Percentiles rank a stretch among this genome's conserved stretches.
Evolutionary conservation across 768 basidiomycete genomes (phyloP).

Genomic region (Suillus alpinus): DNA sequence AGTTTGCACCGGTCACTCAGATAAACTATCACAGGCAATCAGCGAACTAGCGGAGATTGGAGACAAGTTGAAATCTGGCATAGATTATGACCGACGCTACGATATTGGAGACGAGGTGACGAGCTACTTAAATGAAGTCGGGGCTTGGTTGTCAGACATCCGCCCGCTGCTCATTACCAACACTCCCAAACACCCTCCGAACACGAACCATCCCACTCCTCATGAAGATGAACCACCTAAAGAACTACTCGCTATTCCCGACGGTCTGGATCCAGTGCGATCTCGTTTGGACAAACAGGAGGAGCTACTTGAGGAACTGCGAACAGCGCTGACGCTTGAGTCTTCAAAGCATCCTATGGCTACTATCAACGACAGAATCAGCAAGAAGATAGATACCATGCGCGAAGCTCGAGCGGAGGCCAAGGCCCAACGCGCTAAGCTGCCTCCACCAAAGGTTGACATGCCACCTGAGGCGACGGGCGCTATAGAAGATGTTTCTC

Average conservation of each 20-base stretch:
- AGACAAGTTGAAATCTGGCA: constrained; percentile 17
- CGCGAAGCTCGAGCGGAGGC: constrained; percentile 22
- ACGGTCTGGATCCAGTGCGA: constrained; percentile 13
- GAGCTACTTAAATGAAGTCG: constrained; percentile 25
- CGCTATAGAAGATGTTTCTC: constrained; percentile 18
- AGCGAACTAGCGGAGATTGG: constrained; percentile 21
- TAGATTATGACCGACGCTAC: constrained; percentile 29
- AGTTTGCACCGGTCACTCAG: constrained; percentile 18
- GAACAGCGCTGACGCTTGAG: constrained; percentile 27
- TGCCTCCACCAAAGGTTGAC: constrained; percentile 16
- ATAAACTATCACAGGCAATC: constrained; percentile 25
- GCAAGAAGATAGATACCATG: constrained; percentile 15
- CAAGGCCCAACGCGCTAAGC: constrained; percentile 14
- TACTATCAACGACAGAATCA: constrained; percentile 19
- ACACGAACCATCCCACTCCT: background rate
- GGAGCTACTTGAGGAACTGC: constrained; percentile 29
- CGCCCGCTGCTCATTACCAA: constrained; percentile 23
- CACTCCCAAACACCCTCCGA: constrained; percentile 8
- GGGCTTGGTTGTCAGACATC: constrained; percentile 21
- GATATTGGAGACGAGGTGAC: constrained; percentile 18
- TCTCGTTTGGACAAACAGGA: constrained; percentile 21
- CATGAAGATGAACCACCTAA: background rate
- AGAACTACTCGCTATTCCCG: background rate
- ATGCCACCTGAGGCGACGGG: constrained; percentile 16
- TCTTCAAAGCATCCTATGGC: constrained; percentile 15